Conservation (phyloP, 768 basidiomycete genomes). For the Tulasnella sp. region DNA sequence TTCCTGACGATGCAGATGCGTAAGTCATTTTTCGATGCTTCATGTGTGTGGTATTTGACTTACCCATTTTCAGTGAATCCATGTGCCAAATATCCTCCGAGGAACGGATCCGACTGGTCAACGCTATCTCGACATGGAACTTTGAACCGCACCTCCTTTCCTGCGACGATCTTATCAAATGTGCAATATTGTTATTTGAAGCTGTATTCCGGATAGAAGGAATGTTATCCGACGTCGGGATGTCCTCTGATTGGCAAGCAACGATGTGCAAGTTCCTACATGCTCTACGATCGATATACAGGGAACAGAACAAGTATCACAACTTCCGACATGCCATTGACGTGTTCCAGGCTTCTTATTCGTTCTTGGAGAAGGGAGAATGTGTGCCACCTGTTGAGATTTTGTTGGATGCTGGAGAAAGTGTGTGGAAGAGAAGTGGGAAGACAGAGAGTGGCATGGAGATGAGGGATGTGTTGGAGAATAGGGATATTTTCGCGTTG, state of each 20-base stretch:
- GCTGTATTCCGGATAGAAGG: conserved; percentile 61
- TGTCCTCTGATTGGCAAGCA: conserved; percentile 53
- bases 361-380: conserved; percentile 64
- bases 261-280: conserved; percentile 56
- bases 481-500: conserved; percentile 69
- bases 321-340: conserved; percentile 96
- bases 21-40: conserved; percentile 24
- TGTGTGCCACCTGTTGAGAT: conserved; percentile 68
- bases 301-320: conserved; percentile 86
- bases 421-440: conserved; percentile 22
- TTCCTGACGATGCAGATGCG: too few relatives aligned
- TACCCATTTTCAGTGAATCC: conserved; percentile 18
- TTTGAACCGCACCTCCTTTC: conserved; percentile 81
- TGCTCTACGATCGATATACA: conserved; percentile 85
- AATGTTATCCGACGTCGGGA: conserved; percentile 26
- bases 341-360: conserved; percentile 85
- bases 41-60: neutral
- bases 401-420: conserved; percentile 36
- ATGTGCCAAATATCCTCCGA: conserved; percentile 20
- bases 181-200: conserved; percentile 79
- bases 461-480: conserved; percentile 28
- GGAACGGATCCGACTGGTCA: conserved; percentile 48
- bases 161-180: conserved; percentile 69
- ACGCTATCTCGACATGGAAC: conserved; percentile 62
- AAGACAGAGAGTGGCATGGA: conserved; percentile 16